Percentiles rank a stretch among this genome's conserved stretches.
These are phyloP conservation scores for Escovopsis weberi DNA, from an alignment of 2,329 filamentous ascomycete genomes.

Conservation along the genomic window DNA sequence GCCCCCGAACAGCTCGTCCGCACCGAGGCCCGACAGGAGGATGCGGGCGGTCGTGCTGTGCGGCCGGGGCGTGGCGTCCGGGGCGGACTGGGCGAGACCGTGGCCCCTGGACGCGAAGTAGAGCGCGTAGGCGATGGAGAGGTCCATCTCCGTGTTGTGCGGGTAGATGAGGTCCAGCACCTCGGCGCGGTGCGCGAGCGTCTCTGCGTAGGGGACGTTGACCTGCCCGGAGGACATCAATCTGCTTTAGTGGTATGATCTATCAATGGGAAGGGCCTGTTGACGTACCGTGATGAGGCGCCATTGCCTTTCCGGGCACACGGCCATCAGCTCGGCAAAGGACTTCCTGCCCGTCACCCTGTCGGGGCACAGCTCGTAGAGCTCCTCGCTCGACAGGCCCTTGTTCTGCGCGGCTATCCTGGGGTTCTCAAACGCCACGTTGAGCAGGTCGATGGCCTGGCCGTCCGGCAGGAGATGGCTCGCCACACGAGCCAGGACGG, in stretches of 20 bases:
- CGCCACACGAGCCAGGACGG: slow-evolving; percentile 64
- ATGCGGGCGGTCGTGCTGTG: slow-evolving; percentile 65
- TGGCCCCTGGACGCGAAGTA: slow-evolving; percentile 80
- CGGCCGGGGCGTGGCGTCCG: slow-evolving; percentile 11
- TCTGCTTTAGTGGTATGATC: too few relatives aligned
- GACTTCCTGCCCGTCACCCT: slow-evolving; percentile 73
- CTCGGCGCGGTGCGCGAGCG: slow-evolving; percentile 48
- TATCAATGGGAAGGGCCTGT: too few relatives aligned
- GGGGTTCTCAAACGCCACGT: slow-evolving; percentile 95
- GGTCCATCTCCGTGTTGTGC: slow-evolving; percentile 96
- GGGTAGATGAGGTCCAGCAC: slow-evolving; percentile 73
- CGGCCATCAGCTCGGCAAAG: slow-evolving; percentile 53
- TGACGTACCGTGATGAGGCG: slow-evolving; percentile 57
- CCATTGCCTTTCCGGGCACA: slow-evolving; percentile 62
- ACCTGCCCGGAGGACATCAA: slow-evolving; percentile 29
- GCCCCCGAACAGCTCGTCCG: slow-evolving; percentile 90
- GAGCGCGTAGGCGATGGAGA: slow-evolving; percentile 85
- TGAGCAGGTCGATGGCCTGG: slow-evolving; percentile 73
- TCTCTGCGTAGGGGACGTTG: slow-evolving; percentile 69
- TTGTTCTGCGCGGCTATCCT: slow-evolving; percentile 46
- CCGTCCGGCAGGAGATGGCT: slow-evolving; percentile 58
- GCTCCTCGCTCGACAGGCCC: slow-evolving; percentile 14
- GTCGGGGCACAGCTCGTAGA: slow-evolving; percentile 81
- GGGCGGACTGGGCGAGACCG: slow-evolving; percentile 30
- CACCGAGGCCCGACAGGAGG: slow-evolving; percentile 80